phyloP scores from a whole-genome alignment of 2,329 filamentous ascomycete genomes.

The Fusarium fujikuroi region DNA sequence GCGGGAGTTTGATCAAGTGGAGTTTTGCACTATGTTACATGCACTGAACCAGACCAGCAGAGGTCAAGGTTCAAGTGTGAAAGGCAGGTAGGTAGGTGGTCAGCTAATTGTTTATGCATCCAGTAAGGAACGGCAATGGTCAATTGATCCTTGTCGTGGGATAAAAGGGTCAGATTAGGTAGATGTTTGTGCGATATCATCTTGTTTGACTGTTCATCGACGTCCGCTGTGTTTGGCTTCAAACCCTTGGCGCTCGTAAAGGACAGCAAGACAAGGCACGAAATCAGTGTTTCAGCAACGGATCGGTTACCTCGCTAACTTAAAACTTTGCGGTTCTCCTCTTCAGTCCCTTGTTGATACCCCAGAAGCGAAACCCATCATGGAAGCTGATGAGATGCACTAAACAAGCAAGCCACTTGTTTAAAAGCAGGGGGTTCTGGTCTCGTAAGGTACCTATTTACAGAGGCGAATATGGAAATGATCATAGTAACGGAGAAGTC shows the following conservation, averaged over 20 bases:
- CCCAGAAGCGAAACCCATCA: conserved; percentile 7
- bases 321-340: neutral
- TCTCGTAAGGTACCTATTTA: neutral
- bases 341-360: conserved; percentile 11
- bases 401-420: conserved; percentile 2
- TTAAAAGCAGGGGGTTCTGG: neutral
- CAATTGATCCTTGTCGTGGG: neutral
- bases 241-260: conserved; percentile 1
- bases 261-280: neutral
- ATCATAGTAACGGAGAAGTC: neutral
- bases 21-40: conserved; percentile 21
- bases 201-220: neutral
- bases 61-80: conserved; percentile 4
- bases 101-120: neutral
- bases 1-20: conserved; percentile 30
- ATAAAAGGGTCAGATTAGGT: neutral
- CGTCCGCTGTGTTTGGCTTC: neutral
- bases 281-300: neutral
- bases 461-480: neutral
- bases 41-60: neutral
- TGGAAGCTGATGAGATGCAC: neutral
- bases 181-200: neutral
- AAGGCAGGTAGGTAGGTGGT: neutral
- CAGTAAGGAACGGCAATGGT: neutral
- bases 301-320: neutral